Evolutionary conservation across 2,329 filamentous ascomycete genomes (phyloP).

Genomic region (Exophiala bonariae): DNA sequence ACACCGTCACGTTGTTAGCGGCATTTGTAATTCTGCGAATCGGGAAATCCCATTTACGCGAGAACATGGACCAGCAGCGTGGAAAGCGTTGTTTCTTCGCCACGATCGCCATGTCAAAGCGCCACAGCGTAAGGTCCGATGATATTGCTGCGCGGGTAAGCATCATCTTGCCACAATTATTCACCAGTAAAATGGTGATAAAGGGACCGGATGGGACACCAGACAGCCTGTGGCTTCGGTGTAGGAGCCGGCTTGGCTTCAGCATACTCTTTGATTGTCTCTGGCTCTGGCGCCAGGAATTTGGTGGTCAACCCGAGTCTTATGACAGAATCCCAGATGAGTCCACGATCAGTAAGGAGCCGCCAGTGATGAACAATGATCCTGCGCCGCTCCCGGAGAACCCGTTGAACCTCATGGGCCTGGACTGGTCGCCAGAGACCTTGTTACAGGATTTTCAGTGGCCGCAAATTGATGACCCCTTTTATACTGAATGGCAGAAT

Average conservation of each 20-base stretch:
- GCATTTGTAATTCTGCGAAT: slow-evolving; percentile 6
- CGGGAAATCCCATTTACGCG: neutral
- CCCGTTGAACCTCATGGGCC: slow-evolving; percentile 12
- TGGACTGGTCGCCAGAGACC: slow-evolving; percentile 16
- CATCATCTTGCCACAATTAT: slow-evolving; percentile 14
- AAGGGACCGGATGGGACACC: slow-evolving; percentile 4
- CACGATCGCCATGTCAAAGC: slow-evolving; percentile 5
- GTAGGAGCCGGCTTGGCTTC: slow-evolving; percentile 9
- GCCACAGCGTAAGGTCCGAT: slow-evolving; percentile 3
- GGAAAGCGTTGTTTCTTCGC: slow-evolving; percentile 9
- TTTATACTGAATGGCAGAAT: too few relatives aligned
- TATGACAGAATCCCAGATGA: slow-evolving; percentile 8
- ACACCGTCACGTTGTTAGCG: slow-evolving; percentile 4
- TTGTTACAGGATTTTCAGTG: slow-evolving; percentile 19
- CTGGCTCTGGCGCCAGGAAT: slow-evolving; percentile 15
- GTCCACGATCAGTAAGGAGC: neutral
- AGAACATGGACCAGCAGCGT: slow-evolving; percentile 1
- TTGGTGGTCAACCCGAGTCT: slow-evolving; percentile 1
- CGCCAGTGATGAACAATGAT: neutral
- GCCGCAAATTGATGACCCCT: slow-evolving; percentile 10
- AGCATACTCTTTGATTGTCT: slow-evolving; percentile 15
- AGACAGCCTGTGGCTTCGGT: slow-evolving; percentile 8
- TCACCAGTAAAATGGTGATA: slow-evolving; percentile 12
- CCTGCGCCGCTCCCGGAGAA: slow-evolving; percentile 3
- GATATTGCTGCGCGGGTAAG: slow-evolving; percentile 5